These are phyloP conservation scores for Flammula alnicola DNA, from an alignment of 1,284 basidiomycete genomes.

Conservation along the genomic window DNA sequence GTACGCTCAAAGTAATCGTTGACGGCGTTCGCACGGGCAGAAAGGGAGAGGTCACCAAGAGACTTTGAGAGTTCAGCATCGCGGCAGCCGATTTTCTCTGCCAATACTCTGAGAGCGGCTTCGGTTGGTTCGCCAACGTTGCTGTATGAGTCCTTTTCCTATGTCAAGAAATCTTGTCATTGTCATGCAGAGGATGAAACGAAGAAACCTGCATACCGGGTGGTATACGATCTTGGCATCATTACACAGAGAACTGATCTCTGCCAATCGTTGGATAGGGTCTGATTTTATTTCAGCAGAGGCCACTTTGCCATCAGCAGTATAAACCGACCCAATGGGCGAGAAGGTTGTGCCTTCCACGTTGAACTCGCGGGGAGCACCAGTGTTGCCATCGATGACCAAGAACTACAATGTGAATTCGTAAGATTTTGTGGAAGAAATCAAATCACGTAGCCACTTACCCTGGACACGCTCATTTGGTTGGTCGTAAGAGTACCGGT, in stretches of 20 bases:
- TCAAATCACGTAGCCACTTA: slow-evolving; percentile 40
- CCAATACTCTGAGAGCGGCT: slow-evolving; percentile 91
- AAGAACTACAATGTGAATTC: slow-evolving; percentile 61
- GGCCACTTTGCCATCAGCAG: slow-evolving; percentile 64
- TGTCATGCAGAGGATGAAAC: neutral
- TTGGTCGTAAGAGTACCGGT: slow-evolving; percentile 96
- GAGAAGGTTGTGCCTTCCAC: slow-evolving; percentile 93
- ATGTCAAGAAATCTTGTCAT: slow-evolving; percentile 17
- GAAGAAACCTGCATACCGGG: slow-evolving; percentile 50
- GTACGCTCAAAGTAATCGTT: slow-evolving; percentile 80
- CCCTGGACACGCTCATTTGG: slow-evolving; percentile 92
- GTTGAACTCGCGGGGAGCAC: slow-evolving; percentile 67
- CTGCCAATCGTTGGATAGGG: slow-evolving; percentile 81
- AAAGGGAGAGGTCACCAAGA: slow-evolving; percentile 60
- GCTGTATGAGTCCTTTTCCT: slow-evolving; percentile 82
- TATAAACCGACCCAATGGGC: slow-evolving; percentile 75
- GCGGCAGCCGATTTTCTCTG: slow-evolving; percentile 83
- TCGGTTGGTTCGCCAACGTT: slow-evolving; percentile 98
- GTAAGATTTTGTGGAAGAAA: slow-evolving; percentile 28
- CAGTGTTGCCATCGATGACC: slow-evolving; percentile 62
- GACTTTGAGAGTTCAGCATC: slow-evolving; percentile 59
- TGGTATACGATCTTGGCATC: slow-evolving; percentile 91
- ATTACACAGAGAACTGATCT: slow-evolving; percentile 92
- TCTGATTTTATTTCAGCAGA: slow-evolving; percentile 65
- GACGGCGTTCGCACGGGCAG: slow-evolving; percentile 79